Conservation (phyloP, 2,329 filamentous ascomycete species). For the Penicillium palitans region DNA sequence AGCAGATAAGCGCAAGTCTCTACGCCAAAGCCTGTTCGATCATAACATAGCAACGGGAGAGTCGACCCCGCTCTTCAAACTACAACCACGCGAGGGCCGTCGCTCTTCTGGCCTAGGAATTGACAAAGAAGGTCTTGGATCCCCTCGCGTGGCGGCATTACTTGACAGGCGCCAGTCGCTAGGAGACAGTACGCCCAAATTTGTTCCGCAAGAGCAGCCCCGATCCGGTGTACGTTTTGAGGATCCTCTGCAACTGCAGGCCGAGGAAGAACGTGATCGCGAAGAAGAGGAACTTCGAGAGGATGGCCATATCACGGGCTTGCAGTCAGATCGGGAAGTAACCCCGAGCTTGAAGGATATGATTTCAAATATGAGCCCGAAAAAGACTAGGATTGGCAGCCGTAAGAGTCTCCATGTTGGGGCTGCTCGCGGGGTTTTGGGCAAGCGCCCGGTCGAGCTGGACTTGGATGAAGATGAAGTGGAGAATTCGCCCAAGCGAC, state of each 20-base stretch:
- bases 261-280: slow-evolving; percentile 63
- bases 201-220: slow-evolving; percentile 56
- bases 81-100: slow-evolving; percentile 59
- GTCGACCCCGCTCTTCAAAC: slow-evolving; percentile 62
- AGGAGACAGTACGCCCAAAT: slow-evolving; percentile 63
- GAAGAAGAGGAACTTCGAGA: slow-evolving; percentile 63
- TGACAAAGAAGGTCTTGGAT: slow-evolving; percentile 71
- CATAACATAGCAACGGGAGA: slow-evolving; percentile 55
- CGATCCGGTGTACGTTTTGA: slow-evolving; percentile 61
- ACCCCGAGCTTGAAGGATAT: slow-evolving; percentile 71
- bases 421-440: slow-evolving; percentile 69
- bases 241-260: slow-evolving; percentile 62
- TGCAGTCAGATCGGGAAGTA: slow-evolving; percentile 59
- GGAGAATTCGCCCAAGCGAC: slow-evolving; percentile 60
- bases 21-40: slow-evolving; percentile 53
- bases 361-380: slow-evolving; percentile 75
- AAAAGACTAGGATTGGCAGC: slow-evolving; percentile 65
- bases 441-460: slow-evolving; percentile 71
- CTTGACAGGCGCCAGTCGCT: slow-evolving; percentile 72
- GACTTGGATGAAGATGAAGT: slow-evolving; percentile 64
- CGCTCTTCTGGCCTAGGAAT: slow-evolving; percentile 67
- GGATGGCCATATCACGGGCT: slow-evolving; percentile 50
- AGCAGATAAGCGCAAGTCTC: slow-evolving; percentile 39
- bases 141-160: slow-evolving; percentile 69
- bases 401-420: slow-evolving; percentile 77